These are phyloP conservation scores for Cladosporium sp. DNA, from an alignment of 2,329 filamentous ascomycete genomes.

Conservation along the genomic window DNA sequence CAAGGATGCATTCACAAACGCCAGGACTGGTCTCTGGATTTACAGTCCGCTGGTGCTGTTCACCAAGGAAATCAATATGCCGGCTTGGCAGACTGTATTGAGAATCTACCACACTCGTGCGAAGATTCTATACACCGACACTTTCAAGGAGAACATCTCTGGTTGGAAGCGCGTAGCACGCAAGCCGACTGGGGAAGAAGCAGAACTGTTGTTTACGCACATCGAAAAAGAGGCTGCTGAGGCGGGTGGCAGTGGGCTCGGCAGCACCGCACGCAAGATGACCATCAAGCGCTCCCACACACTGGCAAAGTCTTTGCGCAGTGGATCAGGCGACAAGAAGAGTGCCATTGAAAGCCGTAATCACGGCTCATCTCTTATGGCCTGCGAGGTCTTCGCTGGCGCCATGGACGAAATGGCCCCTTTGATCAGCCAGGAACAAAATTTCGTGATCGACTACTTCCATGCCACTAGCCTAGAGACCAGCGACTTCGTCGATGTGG, in stretches of 20 bases:
- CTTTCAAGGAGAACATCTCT: conserved; percentile 75
- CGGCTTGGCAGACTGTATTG: conserved; percentile 79
- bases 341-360: conserved; percentile 56
- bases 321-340: conserved; percentile 56
- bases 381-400: conserved; percentile 78
- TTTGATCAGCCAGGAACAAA: conserved; percentile 89
- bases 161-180: conserved; percentile 61
- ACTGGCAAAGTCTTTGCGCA: conserved; percentile 70
- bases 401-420: conserved; percentile 80
- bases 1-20: conserved; percentile 65
- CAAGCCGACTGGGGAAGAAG: conserved; percentile 36
- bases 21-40: conserved; percentile 76
- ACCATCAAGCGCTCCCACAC: conserved; percentile 95
- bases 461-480: conserved; percentile 84
- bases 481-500: conserved; percentile 78
- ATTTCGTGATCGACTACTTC: conserved; percentile 96
- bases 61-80: conserved; percentile 76
- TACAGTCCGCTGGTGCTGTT: conserved; percentile 88
- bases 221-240: conserved; percentile 76
- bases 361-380: conserved; percentile 46
- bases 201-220: conserved; percentile 74
- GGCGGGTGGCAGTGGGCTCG: conserved; percentile 57
- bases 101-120: conserved; percentile 78
- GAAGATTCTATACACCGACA: conserved; percentile 73
- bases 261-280: conserved; percentile 78